A percentile compares a stretch with the other conserved stretches of the same genome.
Conservation (phyloP, 2,329 filamentous ascomycete species). For the Arachnomyces sp. region DNA sequence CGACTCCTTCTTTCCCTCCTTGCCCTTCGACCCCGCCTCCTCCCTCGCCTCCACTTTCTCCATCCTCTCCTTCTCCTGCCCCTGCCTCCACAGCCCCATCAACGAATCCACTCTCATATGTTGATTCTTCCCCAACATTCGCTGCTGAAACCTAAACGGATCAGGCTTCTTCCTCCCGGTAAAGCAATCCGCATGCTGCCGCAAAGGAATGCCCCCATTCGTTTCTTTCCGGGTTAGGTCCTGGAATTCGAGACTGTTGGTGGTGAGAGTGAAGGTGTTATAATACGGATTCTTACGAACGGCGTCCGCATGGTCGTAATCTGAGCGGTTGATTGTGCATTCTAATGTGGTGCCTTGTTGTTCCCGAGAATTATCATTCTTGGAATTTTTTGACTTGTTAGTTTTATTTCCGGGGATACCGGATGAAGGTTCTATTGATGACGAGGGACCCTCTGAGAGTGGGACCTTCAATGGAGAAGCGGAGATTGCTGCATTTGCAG, state of each 20-base stretch:
- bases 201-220: constrained; percentile 16
- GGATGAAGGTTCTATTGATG: neutral
- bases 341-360: neutral
- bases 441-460: constrained; percentile 5
- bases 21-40: constrained; percentile 3
- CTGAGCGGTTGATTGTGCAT: constrained; percentile 21
- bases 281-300: constrained; percentile 28
- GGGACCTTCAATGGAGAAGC: constrained; percentile 25
- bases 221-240: constrained; percentile 20
- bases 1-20: neutral
- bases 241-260: constrained; percentile 17
- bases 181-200: constrained; percentile 26
- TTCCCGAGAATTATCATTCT: neutral
- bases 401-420: neutral
- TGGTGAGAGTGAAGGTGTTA: constrained; percentile 18
- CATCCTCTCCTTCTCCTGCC: constrained; percentile 9
- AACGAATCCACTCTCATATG: constrained; percentile 21
- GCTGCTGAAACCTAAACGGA: constrained; percentile 14
- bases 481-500: constrained; percentile 25
- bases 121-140: constrained; percentile 14
- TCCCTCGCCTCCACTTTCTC: constrained; percentile 1
- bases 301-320: constrained; percentile 22
- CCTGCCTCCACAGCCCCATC: constrained; percentile 17
- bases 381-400: constrained; percentile 5
- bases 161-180: constrained; percentile 18